Conservation (phyloP, 768 basidiomycete genomes). For the Leucocoprinus sp. region DNA sequence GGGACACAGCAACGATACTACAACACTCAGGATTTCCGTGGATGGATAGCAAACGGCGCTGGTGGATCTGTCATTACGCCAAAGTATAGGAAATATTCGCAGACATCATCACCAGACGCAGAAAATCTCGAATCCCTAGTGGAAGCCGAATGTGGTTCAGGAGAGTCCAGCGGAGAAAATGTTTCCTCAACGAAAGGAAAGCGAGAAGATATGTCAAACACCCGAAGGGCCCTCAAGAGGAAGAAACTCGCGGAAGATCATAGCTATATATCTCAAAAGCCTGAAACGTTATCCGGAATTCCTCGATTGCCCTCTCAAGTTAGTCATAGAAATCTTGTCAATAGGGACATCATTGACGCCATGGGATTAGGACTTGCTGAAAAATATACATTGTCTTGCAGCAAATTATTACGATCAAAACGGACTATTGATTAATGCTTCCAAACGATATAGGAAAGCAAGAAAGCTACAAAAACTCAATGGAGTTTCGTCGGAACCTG, state of each 20-base stretch:
- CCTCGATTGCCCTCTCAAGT: slow-evolving; percentile 4
- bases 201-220: slow-evolving; percentile 11
- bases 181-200: slow-evolving; percentile 14
- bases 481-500: not conserved
- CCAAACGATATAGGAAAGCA: slow-evolving; percentile 36
- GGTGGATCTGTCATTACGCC: slow-evolving; percentile 39
- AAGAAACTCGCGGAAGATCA: slow-evolving; percentile 12
- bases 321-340: slow-evolving; percentile 5
- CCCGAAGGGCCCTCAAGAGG: slow-evolving; percentile 10
- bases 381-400: slow-evolving; percentile 40
- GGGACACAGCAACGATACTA: slow-evolving; percentile 21
- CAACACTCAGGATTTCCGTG: slow-evolving; percentile 37
- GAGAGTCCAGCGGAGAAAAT: slow-evolving; percentile 15
- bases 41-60: slow-evolving; percentile 62
- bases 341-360: slow-evolving; percentile 7
- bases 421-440: slow-evolving; percentile 48
- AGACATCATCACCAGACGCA: slow-evolving; percentile 4
- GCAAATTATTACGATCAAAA: slow-evolving; percentile 50
- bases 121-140: slow-evolving; percentile 1
- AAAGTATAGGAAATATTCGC: slow-evolving; percentile 14
- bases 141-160: not conserved
- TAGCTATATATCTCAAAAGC: slow-evolving; percentile 6
- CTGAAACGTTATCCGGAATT: not conserved
- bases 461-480: slow-evolving; percentile 24
- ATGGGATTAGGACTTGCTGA: slow-evolving; percentile 46